A percentile compares a stretch with the other conserved stretches of the same genome.
These are phyloP conservation scores for Lodderomyces jiufengensis DNA, from an alignment of 1,139 yeast genomes.

Conservation along the genomic window DNA sequence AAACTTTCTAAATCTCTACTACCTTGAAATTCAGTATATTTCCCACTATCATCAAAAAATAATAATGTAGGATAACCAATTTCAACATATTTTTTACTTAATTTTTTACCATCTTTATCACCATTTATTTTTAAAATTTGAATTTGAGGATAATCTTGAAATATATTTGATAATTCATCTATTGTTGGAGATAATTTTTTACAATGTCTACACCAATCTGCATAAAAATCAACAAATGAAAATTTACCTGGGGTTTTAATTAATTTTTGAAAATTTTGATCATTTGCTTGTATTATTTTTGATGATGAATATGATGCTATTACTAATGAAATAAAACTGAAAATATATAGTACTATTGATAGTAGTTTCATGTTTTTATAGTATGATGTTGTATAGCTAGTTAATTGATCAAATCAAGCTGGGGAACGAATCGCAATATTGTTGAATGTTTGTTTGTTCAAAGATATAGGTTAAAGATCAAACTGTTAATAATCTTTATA, in stretches of 20 bases:
- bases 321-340: not conserved
- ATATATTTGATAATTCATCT: slow-evolving; percentile 54
- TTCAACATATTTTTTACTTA: slow-evolving; percentile 52
- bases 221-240: slow-evolving; percentile 70
- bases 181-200: slow-evolving; percentile 61
- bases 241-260: slow-evolving; percentile 57
- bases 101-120: slow-evolving; percentile 54
- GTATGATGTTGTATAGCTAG: no score
- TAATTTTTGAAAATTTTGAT: slow-evolving; percentile 50
- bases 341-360: not conserved
- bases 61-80: slow-evolving; percentile 66
- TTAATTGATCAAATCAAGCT: no score
- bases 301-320: slow-evolving; percentile 11
- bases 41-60: slow-evolving; percentile 46
- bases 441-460: no score
- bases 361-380: slow-evolving; percentile 2
- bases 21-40: slow-evolving; percentile 47
- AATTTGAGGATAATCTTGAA: slow-evolving; percentile 42
- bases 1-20: slow-evolving; percentile 43
- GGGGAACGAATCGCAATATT: no score
- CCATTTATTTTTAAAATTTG: slow-evolving; percentile 65
- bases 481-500: no score
- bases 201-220: slow-evolving; percentile 83
- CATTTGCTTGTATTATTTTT: slow-evolving; percentile 28
- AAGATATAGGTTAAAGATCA: no score